phyloP scores from a whole-genome alignment of 2,329 filamentous ascomycete genomes.

The Aureobasidium vineae region DNA sequence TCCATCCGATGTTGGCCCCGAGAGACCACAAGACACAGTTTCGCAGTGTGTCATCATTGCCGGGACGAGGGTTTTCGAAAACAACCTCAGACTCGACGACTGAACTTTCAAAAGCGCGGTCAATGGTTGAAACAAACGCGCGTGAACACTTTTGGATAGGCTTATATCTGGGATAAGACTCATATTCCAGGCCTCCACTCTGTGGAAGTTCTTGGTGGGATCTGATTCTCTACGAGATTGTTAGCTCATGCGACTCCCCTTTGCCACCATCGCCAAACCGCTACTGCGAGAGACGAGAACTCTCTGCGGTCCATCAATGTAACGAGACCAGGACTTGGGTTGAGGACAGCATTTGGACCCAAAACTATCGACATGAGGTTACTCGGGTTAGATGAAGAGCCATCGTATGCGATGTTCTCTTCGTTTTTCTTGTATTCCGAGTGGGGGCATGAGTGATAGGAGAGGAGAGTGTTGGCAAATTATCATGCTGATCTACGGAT shows the following conservation, averaged over 20 bases:
- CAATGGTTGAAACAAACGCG: too few relatives aligned
- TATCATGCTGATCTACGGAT: not conserved
- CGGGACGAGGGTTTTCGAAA: not conserved
- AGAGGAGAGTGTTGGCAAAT: not conserved
- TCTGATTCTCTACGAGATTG: not conserved
- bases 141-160: not conserved
- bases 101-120: not conserved
- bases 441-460: not conserved
- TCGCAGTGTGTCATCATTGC: not conserved
- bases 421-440: too few relatives aligned
- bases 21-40: not conserved
- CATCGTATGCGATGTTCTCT: not conserved
- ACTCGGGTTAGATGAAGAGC: too few relatives aligned
- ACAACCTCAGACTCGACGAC: not conserved
- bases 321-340: not conserved
- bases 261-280: conserved; percentile 3
- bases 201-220: too few relatives aligned
- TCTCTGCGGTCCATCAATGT: too few relatives aligned
- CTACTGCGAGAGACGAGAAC: not conserved
- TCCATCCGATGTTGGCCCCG: not conserved
- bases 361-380: not conserved
- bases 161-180: not conserved
- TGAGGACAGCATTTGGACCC: not conserved
- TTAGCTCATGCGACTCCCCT: not conserved
- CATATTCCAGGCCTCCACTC: not conserved